Conservation (phyloP, 2,329 filamentous ascomycete species). For the Nemania diffusa region DNA sequence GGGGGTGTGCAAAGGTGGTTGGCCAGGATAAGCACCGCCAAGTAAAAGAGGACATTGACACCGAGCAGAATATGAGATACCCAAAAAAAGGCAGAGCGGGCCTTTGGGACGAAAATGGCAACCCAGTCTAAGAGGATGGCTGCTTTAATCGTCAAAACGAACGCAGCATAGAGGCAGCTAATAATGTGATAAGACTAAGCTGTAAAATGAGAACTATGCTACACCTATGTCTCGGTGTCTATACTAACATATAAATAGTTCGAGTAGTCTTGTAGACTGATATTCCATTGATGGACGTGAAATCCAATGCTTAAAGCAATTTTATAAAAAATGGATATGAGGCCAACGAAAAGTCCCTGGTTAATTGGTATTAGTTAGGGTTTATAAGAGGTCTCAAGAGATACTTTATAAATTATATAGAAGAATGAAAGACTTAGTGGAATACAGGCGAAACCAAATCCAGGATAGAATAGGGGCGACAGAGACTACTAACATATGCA, state of each 20-base stretch:
- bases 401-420: neutral
- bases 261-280: neutral
- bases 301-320: neutral
- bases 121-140: conserved; percentile 7
- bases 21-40: neutral
- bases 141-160: neutral
- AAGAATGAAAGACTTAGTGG: no score
- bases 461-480: neutral
- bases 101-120: neutral
- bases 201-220: neutral
- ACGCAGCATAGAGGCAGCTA: neutral
- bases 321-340: neutral
- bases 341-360: neutral
- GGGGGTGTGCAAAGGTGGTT: neutral
- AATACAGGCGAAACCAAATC: no score
- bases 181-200: neutral
- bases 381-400: neutral
- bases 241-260: neutral
- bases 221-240: no score
- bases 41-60: neutral
- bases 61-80: neutral
- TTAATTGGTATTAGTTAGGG: neutral
- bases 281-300: conserved; percentile 4
- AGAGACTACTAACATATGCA: neutral
- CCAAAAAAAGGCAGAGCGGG: neutral